phyloP scores from a whole-genome alignment of 2,329 filamentous ascomycete species.

The Sclerotinia nivalis region DNA sequence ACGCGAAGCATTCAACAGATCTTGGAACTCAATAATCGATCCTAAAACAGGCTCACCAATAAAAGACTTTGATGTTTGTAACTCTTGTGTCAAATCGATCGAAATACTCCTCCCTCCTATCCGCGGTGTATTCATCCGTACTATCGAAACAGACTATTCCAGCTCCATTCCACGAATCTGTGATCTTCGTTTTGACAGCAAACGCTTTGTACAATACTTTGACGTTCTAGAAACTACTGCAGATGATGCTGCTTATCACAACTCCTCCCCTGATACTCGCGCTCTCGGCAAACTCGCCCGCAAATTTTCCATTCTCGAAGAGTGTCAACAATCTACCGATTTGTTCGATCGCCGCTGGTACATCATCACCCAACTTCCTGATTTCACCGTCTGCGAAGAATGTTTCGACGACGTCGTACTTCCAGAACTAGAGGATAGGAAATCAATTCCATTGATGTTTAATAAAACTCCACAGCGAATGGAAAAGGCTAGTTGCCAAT shows the following conservation, averaged over 20 bases:
- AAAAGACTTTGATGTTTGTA: conserved; percentile 73
- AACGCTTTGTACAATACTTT: conserved; percentile 60
- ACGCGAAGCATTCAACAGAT: conserved; percentile 52
- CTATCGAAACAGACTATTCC: conserved; percentile 39
- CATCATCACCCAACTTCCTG: conserved; percentile 70
- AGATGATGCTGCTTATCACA: conserved; percentile 48
- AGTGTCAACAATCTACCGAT: conserved; percentile 44
- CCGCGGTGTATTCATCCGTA: conserved; percentile 60
- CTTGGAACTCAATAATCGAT: conserved; percentile 77
- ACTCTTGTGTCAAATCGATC: conserved; percentile 69
- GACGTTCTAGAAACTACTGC: conserved; percentile 60
- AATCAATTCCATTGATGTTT: conserved; percentile 64
- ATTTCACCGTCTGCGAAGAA: conserved; percentile 82
- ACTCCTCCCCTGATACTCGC: conserved; percentile 34
- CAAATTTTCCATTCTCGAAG: conserved; percentile 31
- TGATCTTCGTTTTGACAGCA: conserved; percentile 63
- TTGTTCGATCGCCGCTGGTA: conserved; percentile 72
- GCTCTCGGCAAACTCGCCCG: conserved; percentile 34
- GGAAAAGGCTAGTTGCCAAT: conserved; percentile 64
- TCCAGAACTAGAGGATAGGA: conserved; percentile 59
- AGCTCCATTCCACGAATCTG: conserved; percentile 60
- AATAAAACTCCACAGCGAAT: conserved; percentile 60
- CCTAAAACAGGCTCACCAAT: conserved; percentile 64
- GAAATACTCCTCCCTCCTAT: conserved; percentile 74
- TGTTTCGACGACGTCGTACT: conserved; percentile 81